Percentiles rank a stretch among this genome's conserved stretches.
Evolutionary conservation across 78 protist species (phyloP).

Genomic region (slime mould (Dictyostelium discoideum)): DNA sequence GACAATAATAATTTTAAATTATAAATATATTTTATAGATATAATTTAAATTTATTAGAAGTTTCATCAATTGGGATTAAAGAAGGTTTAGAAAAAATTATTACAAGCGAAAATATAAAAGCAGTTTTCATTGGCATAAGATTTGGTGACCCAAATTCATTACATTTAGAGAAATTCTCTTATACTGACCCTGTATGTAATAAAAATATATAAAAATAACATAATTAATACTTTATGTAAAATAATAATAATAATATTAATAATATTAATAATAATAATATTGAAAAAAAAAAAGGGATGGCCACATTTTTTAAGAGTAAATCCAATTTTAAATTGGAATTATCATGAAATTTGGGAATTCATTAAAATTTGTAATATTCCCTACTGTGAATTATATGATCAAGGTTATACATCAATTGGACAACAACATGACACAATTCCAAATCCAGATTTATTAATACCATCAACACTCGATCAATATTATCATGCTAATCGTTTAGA

Average conservation of each 20-base stretch:
- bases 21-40: not conserved
- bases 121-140: conserved; percentile 72
- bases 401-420: conserved; percentile 88
- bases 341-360: conserved; percentile 81
- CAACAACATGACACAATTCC: conserved; percentile 67
- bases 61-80: conserved; percentile 32
- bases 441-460: conserved; percentile 50
- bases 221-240: not conserved
- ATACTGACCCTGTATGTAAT: conserved; percentile 71
- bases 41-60: conserved; percentile 2
- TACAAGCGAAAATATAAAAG: conserved; percentile 27
- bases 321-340: conserved; percentile 79
- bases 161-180: conserved; percentile 53
- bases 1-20: too few relatives aligned
- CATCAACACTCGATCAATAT: not conserved
- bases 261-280: not conserved
- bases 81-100: conserved; percentile 57
- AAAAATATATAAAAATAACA: not conserved
- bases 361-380: conserved; percentile 68
- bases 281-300: conserved; percentile 55
- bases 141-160: conserved; percentile 59
- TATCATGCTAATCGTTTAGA: not conserved
- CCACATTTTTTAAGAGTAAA: conserved; percentile 68
- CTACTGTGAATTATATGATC: conserved; percentile 81
- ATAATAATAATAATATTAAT: not conserved